These are phyloP conservation scores for Wickerhamiella azyma DNA, from an alignment of 805 yeast species.

Conservation along the genomic window DNA sequence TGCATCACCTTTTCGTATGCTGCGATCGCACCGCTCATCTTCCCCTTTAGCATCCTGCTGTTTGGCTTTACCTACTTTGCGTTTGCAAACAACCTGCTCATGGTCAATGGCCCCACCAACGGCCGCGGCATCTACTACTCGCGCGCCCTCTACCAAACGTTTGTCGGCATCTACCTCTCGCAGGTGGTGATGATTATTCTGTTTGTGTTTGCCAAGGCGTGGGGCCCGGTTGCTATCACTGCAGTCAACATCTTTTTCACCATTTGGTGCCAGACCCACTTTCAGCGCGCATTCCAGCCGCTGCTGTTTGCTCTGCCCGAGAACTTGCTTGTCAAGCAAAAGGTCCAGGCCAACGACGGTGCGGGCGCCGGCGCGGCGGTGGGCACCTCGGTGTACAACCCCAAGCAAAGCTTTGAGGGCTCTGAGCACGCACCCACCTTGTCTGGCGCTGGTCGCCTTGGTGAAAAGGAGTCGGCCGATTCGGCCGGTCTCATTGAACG, in stretches of 20 bases:
- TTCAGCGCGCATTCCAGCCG: conserved; percentile 52
- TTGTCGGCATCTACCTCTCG: conserved; percentile 78
- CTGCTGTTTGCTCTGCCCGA: conserved; percentile 33
- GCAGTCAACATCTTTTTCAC: conserved; percentile 53
- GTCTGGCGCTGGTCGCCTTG: background rate
- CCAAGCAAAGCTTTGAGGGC: background rate
- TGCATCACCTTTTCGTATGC: conserved; percentile 65
- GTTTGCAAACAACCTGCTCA: conserved; percentile 62
- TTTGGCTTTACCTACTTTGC: conserved; percentile 65
- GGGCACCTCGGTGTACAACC: background rate
- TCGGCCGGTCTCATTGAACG: conserved; percentile 8
- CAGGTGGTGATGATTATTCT: conserved; percentile 76
- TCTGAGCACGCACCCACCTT: conserved; percentile 1
- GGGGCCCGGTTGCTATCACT: conserved; percentile 85
- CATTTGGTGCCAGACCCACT: conserved; percentile 49
- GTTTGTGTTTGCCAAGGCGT: conserved; percentile 79
- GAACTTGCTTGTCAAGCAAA: conserved; percentile 15
- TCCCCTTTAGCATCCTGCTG: conserved; percentile 58
- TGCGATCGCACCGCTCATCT: conserved; percentile 72
- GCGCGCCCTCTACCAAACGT: conserved; percentile 74
- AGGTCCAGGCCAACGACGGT: background rate
- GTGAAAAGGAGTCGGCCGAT: conserved; percentile 6
- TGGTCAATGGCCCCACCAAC: conserved; percentile 59
- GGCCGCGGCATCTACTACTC: conserved; percentile 76
- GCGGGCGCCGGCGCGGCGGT: background rate